Conservation (phyloP, 257 asterid genomes). For the Eustoma russellianum region DNA sequence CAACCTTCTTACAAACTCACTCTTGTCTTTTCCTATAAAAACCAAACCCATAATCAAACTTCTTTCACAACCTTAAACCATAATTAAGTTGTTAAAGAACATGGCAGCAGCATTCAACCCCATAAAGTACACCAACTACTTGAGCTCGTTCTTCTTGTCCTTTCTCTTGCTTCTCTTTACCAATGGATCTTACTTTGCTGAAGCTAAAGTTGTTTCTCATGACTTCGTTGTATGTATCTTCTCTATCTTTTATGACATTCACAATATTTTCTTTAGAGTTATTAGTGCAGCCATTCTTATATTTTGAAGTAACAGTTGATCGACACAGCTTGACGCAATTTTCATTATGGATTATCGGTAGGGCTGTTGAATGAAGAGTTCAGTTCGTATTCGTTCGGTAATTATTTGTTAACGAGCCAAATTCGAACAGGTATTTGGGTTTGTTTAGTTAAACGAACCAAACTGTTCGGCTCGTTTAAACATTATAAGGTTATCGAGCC, state of each 20-base stretch:
- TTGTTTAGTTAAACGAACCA: too few relatives aligned
- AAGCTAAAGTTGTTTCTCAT: conserved; percentile 54
- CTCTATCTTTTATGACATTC: not conserved
- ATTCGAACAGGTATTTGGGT: too few relatives aligned
- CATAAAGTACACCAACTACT: conserved; percentile 20
- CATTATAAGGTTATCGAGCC: too few relatives aligned
- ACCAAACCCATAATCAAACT: conserved; percentile 13
- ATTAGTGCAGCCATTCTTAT: too few relatives aligned
- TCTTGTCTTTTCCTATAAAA: conserved; percentile 31
- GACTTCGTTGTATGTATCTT: conserved; percentile 55
- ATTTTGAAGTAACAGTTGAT: too few relatives aligned
- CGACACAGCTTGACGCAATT: too few relatives aligned
- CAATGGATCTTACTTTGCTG: conserved; percentile 27
- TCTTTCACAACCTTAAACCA: conserved; percentile 21
- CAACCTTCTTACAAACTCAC: conserved; percentile 32
- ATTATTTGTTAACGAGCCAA: too few relatives aligned
- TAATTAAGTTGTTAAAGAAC: not conserved
- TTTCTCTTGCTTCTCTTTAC: conserved; percentile 26
- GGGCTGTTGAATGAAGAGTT: too few relatives aligned
- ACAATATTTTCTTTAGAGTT: too few relatives aligned
- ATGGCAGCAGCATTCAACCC: not conserved
- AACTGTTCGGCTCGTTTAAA: too few relatives aligned
- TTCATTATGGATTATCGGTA: too few relatives aligned
- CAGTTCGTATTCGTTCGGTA: too few relatives aligned
- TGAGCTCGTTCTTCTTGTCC: conserved; percentile 21